Conservation (phyloP, 371 early-diverging fungal species). For the Smittium mucronatum region DNA sequence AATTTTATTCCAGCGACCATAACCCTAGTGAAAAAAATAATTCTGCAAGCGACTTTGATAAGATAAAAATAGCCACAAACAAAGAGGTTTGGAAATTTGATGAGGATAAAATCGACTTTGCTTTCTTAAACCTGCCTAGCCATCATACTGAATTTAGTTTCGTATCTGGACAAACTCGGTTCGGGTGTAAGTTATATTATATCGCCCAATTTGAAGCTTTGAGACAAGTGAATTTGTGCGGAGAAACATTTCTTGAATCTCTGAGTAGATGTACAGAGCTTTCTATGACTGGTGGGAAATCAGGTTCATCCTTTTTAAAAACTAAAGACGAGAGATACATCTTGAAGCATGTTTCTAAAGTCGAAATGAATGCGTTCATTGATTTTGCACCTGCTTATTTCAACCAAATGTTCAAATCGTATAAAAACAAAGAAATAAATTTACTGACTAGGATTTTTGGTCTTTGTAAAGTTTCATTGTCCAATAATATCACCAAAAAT, state of each 20-base stretch:
- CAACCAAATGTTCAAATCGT: constrained; percentile 70
- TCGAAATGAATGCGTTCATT: constrained; percentile 78
- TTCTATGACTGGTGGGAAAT: constrained; percentile 80
- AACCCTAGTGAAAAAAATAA: neutral
- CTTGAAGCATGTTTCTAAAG: constrained; percentile 75
- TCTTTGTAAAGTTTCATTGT: constrained; percentile 72
- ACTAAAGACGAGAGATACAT: constrained; percentile 84
- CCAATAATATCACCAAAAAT: constrained; percentile 62
- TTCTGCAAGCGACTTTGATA: neutral
- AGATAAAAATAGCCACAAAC: neutral
- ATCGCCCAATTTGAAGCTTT: constrained; percentile 87
- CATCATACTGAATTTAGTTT: constrained; percentile 42
- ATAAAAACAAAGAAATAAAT: constrained; percentile 69
- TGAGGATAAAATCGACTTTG: constrained; percentile 11
- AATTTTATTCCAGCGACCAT: neutral
- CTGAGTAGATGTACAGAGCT: constrained; percentile 72
- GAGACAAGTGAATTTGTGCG: constrained; percentile 67
- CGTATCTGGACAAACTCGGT: constrained; percentile 55
- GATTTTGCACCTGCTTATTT: constrained; percentile 88
- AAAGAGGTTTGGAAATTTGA: neutral
- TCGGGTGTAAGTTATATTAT: constrained; percentile 79
- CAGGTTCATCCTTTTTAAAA: constrained; percentile 79
- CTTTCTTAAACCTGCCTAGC: constrained; percentile 19
- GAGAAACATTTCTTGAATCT: constrained; percentile 68
- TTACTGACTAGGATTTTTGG: constrained; percentile 88